Evolutionary conservation across 176 grass and related monocot genomes (phyloP), one percentile per base, ranked within the genome.

Genomic region (Chrysopogon serrulatus): DNA sequence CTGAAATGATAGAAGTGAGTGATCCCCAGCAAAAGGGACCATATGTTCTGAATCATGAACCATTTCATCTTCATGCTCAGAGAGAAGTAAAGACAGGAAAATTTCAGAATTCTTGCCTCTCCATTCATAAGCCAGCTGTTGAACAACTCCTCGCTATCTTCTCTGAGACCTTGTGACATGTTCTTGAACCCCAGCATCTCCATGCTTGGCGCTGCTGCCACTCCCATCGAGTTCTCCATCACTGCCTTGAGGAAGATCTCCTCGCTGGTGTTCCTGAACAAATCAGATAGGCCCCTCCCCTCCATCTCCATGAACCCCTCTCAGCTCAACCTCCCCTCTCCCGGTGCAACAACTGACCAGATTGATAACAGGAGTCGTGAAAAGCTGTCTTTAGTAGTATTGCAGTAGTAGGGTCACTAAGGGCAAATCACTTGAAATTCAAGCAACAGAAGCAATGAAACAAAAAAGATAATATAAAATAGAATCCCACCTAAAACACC

Each of bases 81-180:
- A 81, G 24, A 54, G 3, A 83, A 44, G 0, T 72, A 43, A 37
- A 4, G 6, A 53, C 3, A 61, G 21, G 7, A 36, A 73, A 73
- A 23, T 8, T 9, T 85, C 6, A 12, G 54, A 90, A 79, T 85
- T 66, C 84, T 92, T 90, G 74, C 92, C 90, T 94, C 92, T 80
- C 76, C 92, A 67, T 92, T 92, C 92, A 87, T 94, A 24, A 94
- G 90, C 89, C 92, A 94, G 63, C 44, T 90, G 76, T 85, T 87
- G 88, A 94, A 94, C 68, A 94, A 68, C 53, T 94, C 88, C 78
- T 94, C 89, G 27, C 90, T 92, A 35, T 94, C 87, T 85, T 89
- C 87, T 82, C 92, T 83, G 71, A 91, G 89, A 43, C 80, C 61
- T 36, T 91, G 92, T 0, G 86, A 79, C 60, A 68, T 79, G 76